Evolutionary conservation across 805 yeast genomes (phyloP), one percentile per base, ranked within the genome.

Genomic region (Tetrapisispora nanseiensis): DNA sequence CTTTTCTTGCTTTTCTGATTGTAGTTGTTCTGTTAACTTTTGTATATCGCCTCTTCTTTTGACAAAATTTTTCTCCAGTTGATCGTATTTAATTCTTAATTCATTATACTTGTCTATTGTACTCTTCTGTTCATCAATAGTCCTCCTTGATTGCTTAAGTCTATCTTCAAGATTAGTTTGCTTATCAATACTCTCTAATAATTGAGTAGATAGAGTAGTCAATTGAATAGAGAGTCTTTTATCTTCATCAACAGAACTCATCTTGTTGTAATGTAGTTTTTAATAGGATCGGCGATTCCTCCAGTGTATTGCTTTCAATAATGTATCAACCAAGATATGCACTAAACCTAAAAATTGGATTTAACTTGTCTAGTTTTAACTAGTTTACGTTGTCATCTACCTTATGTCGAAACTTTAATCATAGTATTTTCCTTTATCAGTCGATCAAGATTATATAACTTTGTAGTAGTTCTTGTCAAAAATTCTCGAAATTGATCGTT

Each of bases 131-230:
- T 49, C 50, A 55, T 57, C 50, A 52, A 51, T 48, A 43, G 49
- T 49, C 50, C 48, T 56, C 57, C 58, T 59, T 61, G 72, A 61
- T 55, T 68, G 70, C 36, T 67, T 56, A 4, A 75, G 50, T 36
- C 67, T 65, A 46, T 73, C 78, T 49, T 78, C 84, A 46, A 78
- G 54, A 32, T 65, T 70, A 42, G 75, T 71, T 59, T 73, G 80
- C 47, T 70, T 74, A 45, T 75, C 77, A 6, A 78, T 72, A 16
- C 80, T 75, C 26, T 80, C 78, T 29, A 78, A 74, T 42, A 78
- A 64, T 55, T 72, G 74, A 2, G 83, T 78, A 15, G 82, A 76
- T 34, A 78, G 58, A 21, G 72, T 58, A 5, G 79, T 66, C 42
- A 78, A 75, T 61, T 78, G 82, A 33, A 68, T 56, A 1, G 80